Percentiles rank a stretch among this genome's conserved stretches.
phyloP scores from a whole-genome alignment of 768 basidiomycete genomes.

The Rossbeevera mucosa region DNA sequence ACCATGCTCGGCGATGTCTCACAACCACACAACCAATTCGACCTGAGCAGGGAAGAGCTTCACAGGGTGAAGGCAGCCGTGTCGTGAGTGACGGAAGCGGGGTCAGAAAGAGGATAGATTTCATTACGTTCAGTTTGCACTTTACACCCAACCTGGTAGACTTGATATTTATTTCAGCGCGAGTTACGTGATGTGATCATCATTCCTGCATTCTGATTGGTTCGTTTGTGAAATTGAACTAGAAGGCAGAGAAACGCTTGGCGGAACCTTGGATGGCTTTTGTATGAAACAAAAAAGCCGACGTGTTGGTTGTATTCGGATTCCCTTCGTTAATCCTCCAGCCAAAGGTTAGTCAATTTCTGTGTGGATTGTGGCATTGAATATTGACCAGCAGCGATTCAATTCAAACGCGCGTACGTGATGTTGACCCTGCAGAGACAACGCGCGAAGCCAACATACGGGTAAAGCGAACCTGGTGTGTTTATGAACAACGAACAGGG shows the following conservation, averaged over 20 bases:
- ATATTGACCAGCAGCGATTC: not conserved
- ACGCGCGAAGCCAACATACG: constrained; percentile 2
- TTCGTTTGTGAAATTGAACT: constrained; percentile 5
- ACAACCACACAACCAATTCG: constrained; percentile 21
- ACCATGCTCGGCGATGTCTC: constrained; percentile 23
- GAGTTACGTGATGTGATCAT: constrained; percentile 24
- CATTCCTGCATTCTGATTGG: constrained; percentile 16
- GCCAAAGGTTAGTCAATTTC: constrained; percentile 10
- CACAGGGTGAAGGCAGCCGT: constrained; percentile 18
- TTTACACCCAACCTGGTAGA: constrained; percentile 15
- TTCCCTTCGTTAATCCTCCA: not conserved
- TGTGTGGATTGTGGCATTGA: not conserved
- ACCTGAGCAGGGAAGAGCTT: constrained; percentile 27
- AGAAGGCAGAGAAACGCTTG: constrained; percentile 5
- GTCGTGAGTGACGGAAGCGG: constrained; percentile 18
- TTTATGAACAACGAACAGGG: constrained; percentile 15
- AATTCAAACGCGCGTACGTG: constrained; percentile 5
- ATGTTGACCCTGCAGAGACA: constrained; percentile 7
- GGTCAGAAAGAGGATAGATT: constrained; percentile 9
- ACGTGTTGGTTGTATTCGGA: not conserved
- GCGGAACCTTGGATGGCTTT: constrained; percentile 6
- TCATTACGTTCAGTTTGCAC: constrained; percentile 8
- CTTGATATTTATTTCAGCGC: constrained; percentile 24
- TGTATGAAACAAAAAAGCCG: constrained; percentile 5
- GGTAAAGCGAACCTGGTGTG: constrained; percentile 2